These are phyloP conservation scores for Polygonum maritimum DNA, from an alignment of 148 eudicot genomes.

Conservation along the genomic window DNA sequence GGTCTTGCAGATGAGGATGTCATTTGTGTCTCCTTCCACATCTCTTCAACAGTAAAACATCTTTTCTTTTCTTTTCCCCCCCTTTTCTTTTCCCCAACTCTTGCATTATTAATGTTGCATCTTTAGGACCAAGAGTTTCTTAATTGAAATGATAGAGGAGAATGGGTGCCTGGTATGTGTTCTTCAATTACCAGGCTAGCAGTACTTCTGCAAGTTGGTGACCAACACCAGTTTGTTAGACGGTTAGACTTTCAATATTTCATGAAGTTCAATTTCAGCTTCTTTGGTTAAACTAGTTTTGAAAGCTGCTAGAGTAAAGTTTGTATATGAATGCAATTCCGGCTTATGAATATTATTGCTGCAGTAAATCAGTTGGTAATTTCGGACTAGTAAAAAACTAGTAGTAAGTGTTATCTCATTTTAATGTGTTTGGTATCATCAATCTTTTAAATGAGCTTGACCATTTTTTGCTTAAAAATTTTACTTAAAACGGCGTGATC, in stretches of 20 bases:
- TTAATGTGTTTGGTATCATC: background rate
- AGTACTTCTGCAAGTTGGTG: background rate
- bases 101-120: constrained; percentile 1
- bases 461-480: too few species aligned
- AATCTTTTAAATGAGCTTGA: too few species aligned
- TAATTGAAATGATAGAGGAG: background rate
- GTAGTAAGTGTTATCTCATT: background rate
- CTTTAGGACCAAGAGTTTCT: background rate
- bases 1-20: constrained; percentile 35
- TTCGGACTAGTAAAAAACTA: background rate
- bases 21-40: background rate
- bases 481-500: background rate
- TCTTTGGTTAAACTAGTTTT: background rate
- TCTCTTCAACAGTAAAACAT: background rate
- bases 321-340: background rate
- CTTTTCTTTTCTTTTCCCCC: background rate
- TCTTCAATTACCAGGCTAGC: background rate
- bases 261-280: background rate
- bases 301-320: background rate
- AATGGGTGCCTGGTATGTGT: background rate
- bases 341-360: background rate
- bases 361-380: background rate
- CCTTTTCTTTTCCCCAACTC: background rate
- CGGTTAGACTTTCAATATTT: background rate
- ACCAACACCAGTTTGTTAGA: background rate